Evolutionary conservation across 2,329 filamentous ascomycete genomes (phyloP), one percentile per base, ranked within the genome.

Genomic region (Teratosphaeria epicoccoides): DNA sequence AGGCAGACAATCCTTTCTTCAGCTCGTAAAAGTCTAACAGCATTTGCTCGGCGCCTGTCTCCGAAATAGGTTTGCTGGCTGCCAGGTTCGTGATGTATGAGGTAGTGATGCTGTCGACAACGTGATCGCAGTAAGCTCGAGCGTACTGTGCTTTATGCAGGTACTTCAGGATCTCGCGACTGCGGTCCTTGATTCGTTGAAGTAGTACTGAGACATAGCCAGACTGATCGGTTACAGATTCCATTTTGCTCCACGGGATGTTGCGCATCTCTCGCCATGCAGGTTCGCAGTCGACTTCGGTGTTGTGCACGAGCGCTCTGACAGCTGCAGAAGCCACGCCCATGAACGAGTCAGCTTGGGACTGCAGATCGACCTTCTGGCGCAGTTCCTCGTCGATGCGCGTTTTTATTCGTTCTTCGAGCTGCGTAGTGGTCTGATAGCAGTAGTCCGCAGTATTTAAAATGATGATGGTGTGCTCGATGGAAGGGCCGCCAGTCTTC

Each of bases 401-500:
- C 61, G 87, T 85, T 70, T 88, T 91, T 69, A 98, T 90, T 68
- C 87, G 95, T 62, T 97, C 90, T 67, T 97, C 91, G 0, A 98
- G 77, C 65, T 97, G 91, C 46, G 84, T 89, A 47, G 89, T 93
- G 25, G 95, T 97, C 24, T 82, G 82, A 65, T 96, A 91, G 80
- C 93, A 98, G 68, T 97, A 98, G 65, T 98, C 93, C 0, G 93
- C 91, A 1, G 93, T 97, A 66, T 98, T 98, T 46, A 98, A 76
- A 1, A 97, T 89, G 3, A 95, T 74, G 12, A 96, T 79, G 3
- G 87, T 80, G 56, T 95, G 86, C 61, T 95, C 83, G 2, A 93
- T 71, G 0, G 79, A 79, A 1, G 79, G 77, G 56, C 77, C 62
- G 63, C 77, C 68, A 59, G 76, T 58, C 67, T 81, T 63, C 70